Evolutionary conservation across 164 flowering plant genomes (phyloP).

Genomic region (Dillenia turbinata): DNA sequence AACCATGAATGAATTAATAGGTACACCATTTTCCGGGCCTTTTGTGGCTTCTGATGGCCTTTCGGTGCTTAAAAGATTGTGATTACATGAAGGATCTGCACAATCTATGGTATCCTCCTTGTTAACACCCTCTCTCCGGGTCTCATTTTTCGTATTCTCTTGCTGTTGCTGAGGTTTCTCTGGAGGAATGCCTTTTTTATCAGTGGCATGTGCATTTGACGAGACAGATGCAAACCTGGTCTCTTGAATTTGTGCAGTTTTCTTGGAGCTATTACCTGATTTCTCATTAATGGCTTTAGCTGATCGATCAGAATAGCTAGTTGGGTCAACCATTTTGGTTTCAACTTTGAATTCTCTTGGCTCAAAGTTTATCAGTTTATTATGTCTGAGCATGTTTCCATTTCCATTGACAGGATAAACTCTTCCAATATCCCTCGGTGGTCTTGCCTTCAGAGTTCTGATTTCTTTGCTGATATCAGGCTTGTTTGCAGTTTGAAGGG

Average conservation of each 20-base stretch:
- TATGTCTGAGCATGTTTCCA: too few relatives aligned
- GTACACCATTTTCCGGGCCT: too few relatives aligned
- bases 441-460: too few relatives aligned
- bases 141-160: not conserved
- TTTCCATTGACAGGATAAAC: too few relatives aligned
- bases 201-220: too few relatives aligned
- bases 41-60: not conserved
- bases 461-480: slow-evolving; percentile 1
- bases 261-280: too few relatives aligned
- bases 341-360: slow-evolving; percentile 7
- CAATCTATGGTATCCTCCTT: not conserved
- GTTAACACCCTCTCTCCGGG: not conserved
- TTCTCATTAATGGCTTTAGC: not conserved
- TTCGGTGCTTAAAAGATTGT: not conserved
- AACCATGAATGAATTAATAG: too few relatives aligned
- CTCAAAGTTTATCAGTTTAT: not conserved
- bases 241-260: too few relatives aligned
- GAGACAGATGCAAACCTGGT: too few relatives aligned
- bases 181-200: too few relatives aligned
- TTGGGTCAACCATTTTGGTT: slow-evolving; percentile 13
- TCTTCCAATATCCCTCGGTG: too few relatives aligned
- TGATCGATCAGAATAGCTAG: slow-evolving; percentile 8
- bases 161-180: not conserved
- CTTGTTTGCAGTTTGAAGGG: slow-evolving; percentile 10
- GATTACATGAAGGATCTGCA: not conserved